These are phyloP conservation scores for Blumeria graminis DNA, from an alignment of 2,329 filamentous ascomycete genomes.

Conservation along the genomic window DNA sequence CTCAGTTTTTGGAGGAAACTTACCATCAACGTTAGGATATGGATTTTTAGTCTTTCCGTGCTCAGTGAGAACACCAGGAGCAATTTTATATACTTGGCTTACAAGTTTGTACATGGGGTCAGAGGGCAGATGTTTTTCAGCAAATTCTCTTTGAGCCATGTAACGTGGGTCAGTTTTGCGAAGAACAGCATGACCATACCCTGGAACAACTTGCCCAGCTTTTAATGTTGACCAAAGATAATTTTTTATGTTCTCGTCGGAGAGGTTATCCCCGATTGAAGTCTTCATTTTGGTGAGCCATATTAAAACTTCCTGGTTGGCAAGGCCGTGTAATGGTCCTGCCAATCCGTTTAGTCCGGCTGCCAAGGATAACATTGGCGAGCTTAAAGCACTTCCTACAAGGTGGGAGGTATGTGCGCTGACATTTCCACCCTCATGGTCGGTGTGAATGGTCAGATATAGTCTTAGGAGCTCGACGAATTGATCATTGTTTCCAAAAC, in stretches of 20 bases:
- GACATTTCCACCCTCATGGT: constrained; percentile 99
- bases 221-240: constrained; percentile 98
- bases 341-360: constrained; percentile 96
- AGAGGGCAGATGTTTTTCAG: constrained; percentile 26
- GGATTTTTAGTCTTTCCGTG: constrained; percentile 99
- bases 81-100: constrained; percentile 99
- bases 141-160: constrained; percentile 93
- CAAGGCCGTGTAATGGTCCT: constrained; percentile 92
- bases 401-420: constrained; percentile 96
- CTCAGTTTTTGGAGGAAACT: neutral
- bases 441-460: constrained; percentile 98
- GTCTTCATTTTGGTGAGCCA: constrained; percentile 99
- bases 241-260: constrained; percentile 88
- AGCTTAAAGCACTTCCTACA: constrained; percentile 89
- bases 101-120: constrained; percentile 97
- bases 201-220: constrained; percentile 81
- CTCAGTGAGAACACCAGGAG: constrained; percentile 89
- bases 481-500: constrained; percentile 83
- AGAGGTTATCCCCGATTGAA: constrained; percentile 74
- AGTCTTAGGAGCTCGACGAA: constrained; percentile 97
- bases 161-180: constrained; percentile 99
- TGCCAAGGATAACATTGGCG: constrained; percentile 85
- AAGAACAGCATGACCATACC: constrained; percentile 95
- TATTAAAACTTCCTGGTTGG: constrained; percentile 98
- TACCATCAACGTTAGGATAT: constrained; percentile 83